phyloP scores from a whole-genome alignment of 176 grass and related monocot genomes.

The Carex cristatella region DNA sequence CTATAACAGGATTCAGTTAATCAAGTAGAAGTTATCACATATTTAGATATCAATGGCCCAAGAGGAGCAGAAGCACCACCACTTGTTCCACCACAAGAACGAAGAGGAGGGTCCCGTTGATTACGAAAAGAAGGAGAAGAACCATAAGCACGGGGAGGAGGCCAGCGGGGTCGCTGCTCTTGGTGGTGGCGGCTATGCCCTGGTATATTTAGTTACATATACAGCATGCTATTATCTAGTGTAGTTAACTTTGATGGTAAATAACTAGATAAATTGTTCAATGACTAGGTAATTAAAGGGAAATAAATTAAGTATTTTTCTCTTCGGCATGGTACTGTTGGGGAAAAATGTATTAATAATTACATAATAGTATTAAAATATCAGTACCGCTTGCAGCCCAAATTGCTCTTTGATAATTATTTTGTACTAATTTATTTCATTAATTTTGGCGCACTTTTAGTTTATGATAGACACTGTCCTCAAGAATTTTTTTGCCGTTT shows the following conservation, averaged over 20 bases:
- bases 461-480: neutral
- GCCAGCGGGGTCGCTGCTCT: conserved; percentile 40
- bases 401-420: too few species aligned
- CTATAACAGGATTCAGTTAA: neutral
- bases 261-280: neutral
- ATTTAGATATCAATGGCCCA: conserved; percentile 28
- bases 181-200: conserved; percentile 49
- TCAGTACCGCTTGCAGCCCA: too few species aligned
- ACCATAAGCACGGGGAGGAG: conserved; percentile 67
- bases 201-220: conserved; percentile 23
- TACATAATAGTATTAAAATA: too few species aligned
- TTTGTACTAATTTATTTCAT: too few species aligned
- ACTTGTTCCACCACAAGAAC: conserved; percentile 53
- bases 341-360: too few species aligned
- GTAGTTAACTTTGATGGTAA: neutral
- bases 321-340: too few species aligned
- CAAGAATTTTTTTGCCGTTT: neutral
- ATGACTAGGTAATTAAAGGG: neutral
- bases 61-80: conserved; percentile 40
- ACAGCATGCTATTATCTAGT: neutral
- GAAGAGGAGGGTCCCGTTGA: conserved; percentile 33
- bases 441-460: neutral
- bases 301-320: neutral
- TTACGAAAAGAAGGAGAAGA: conserved; percentile 60
- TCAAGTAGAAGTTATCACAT: neutral